Percentiles rank a stretch among this genome's conserved stretches.
These are phyloP conservation scores for Phylloporus rhodoxanthus DNA, from an alignment of 768 basidiomycete genomes.

Conservation along the genomic window DNA sequence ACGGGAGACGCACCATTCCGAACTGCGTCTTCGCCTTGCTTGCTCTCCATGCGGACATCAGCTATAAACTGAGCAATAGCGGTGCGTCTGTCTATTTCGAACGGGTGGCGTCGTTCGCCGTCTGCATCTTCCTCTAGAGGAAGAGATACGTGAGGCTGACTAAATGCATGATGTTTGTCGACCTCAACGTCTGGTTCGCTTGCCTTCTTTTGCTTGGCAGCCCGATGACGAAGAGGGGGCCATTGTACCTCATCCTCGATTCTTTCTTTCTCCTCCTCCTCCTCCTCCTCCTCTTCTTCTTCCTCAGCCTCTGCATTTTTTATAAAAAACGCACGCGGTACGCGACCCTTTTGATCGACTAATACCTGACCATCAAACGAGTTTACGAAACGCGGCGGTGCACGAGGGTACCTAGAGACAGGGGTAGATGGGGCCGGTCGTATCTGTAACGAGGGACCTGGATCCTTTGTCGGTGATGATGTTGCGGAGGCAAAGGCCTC, in stretches of 20 bases:
- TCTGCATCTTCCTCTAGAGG: neutral
- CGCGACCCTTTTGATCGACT: constrained; percentile 15
- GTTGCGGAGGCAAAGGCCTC: constrained; percentile 18
- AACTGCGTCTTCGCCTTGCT: neutral
- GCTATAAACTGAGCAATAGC: constrained; percentile 2
- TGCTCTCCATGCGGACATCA: neutral
- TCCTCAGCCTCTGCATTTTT: neutral
- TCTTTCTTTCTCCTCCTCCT: neutral
- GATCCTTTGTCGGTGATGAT: constrained; percentile 6
- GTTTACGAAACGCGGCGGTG: constrained; percentile 20
- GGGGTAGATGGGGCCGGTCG: neutral
- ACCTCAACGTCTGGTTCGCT: neutral
- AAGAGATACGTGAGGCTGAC: constrained; percentile 1
- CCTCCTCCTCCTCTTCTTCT: neutral
- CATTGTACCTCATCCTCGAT: constrained; percentile 1
- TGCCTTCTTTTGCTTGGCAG: neutral
- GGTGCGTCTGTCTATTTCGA: neutral
- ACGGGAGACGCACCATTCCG: neutral
- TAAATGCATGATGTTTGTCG: constrained; percentile 13
- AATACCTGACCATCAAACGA: constrained; percentile 15
- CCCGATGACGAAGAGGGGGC: constrained; percentile 13
- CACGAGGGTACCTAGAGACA: constrained; percentile 2
- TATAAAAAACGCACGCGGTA: constrained; percentile 5
- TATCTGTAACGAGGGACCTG: neutral
- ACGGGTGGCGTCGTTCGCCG: neutral